Conservation (phyloP, 1,139 yeast species). For the Nakaseomyces glabratus region DNA sequence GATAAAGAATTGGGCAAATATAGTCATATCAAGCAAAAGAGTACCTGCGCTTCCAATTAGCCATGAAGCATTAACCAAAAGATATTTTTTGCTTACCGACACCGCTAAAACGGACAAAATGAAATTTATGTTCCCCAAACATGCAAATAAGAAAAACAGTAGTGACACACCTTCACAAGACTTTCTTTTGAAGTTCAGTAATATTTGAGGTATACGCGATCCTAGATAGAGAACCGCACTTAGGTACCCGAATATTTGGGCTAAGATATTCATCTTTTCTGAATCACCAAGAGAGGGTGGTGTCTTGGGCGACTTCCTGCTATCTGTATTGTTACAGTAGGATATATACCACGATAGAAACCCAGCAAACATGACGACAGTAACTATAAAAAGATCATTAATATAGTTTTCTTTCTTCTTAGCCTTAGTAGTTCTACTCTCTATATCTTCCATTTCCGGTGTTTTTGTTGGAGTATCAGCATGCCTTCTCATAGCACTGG, state of each 20-base stretch:
- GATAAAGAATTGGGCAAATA: slow-evolving; percentile 77
- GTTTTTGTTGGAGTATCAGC: neutral
- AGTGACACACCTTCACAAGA: slow-evolving; percentile 91
- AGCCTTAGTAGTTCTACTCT: neutral
- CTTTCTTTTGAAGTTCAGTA: slow-evolving; percentile 71
- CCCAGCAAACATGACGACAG: slow-evolving; percentile 65
- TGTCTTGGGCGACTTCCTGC: slow-evolving; percentile 11
- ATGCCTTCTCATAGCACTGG: neutral
- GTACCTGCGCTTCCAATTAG: slow-evolving; percentile 89
- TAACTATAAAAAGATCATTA: slow-evolving; percentile 54
- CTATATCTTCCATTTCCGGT: neutral
- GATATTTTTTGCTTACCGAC: slow-evolving; percentile 57
- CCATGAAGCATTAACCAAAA: slow-evolving; percentile 85
- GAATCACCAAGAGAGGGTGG: slow-evolving; percentile 24
- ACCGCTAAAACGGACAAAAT: slow-evolving; percentile 76
- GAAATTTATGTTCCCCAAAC: slow-evolving; percentile 83
- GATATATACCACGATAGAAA: slow-evolving; percentile 79
- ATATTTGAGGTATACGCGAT: slow-evolving; percentile 84
- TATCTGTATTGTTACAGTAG: slow-evolving; percentile 31
- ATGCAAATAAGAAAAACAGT: slow-evolving; percentile 85
- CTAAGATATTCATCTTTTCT: slow-evolving; percentile 53
- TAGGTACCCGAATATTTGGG: slow-evolving; percentile 86
- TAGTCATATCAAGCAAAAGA: slow-evolving; percentile 68
- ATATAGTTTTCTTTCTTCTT: slow-evolving; percentile 10
- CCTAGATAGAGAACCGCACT: slow-evolving; percentile 83